Conservation (phyloP, 176 grass and related monocot species). For the Saccharum officinarum region DNA sequence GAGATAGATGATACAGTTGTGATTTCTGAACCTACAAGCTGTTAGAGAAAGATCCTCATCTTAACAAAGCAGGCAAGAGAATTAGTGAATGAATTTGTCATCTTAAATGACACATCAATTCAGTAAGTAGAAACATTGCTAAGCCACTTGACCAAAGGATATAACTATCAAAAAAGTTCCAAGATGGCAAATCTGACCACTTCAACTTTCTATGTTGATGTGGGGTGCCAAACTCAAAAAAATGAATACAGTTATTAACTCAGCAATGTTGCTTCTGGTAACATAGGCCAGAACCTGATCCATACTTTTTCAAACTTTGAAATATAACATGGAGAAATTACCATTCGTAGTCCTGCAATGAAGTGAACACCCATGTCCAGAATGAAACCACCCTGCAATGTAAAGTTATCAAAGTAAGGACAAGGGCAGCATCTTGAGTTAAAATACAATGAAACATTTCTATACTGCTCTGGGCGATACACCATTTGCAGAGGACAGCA, state of each 20-base stretch:
- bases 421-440: not conserved
- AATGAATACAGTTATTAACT: not conserved
- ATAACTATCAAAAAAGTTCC: not conserved
- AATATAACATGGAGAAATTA: slow-evolving; percentile 37
- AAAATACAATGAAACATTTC: slow-evolving; percentile 1
- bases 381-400: slow-evolving; percentile 94
- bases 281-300: slow-evolving; percentile 13
- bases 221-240: slow-evolving; percentile 5
- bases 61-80: slow-evolving; percentile 13
- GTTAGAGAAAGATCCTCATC: slow-evolving; percentile 26
- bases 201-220: slow-evolving; percentile 12
- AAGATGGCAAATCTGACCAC: not conserved
- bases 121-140: not conserved
- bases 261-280: not conserved
- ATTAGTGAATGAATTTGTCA: not conserved
- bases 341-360: slow-evolving; percentile 95
- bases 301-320: not conserved
- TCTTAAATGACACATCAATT: not conserved
- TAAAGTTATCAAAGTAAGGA: slow-evolving; percentile 19
- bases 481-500: slow-evolving; percentile 8
- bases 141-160: not conserved
- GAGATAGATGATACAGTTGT: slow-evolving; percentile 75
- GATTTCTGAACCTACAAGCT: slow-evolving; percentile 93
- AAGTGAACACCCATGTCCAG: slow-evolving; percentile 97
- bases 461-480: not conserved